A percentile compares a stretch with the other conserved stretches of the same genome.
Conservation (phyloP, 2,329 filamentous ascomycete species). For the Arthroderma sp. region DNA sequence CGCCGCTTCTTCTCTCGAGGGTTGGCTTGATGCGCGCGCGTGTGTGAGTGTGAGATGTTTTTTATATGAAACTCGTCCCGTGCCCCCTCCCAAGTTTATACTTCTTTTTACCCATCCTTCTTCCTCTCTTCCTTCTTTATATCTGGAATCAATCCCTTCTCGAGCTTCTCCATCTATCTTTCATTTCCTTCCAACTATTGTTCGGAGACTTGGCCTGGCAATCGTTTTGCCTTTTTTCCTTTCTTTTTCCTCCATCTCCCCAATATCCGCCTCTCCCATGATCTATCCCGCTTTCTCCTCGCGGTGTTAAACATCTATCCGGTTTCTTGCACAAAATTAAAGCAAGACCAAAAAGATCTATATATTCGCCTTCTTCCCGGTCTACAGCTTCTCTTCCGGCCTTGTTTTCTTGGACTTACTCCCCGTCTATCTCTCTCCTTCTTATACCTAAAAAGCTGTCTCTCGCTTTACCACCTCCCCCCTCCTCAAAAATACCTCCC, state of each 20-base stretch:
- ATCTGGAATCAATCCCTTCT: neutral
- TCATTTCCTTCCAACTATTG: neutral
- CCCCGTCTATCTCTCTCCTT: no score
- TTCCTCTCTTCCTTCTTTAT: neutral
- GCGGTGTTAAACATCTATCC: no score
- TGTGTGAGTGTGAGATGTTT: neutral
- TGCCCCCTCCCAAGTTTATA: neutral
- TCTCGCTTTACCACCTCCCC: conserved; percentile 1
- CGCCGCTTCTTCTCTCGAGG: no score
- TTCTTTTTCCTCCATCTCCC: neutral
- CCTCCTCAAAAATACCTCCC: neutral
- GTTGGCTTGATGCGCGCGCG: no score
- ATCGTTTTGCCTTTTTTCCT: neutral
- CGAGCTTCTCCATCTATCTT: neutral
- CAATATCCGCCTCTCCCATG: conserved; percentile 1
- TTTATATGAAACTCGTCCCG: conserved; percentile 3
- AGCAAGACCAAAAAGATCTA: no score
- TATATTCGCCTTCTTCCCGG: conserved; percentile 3
- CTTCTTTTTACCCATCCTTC: neutral
- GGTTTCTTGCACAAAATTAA: no score
- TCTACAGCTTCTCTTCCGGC: no score
- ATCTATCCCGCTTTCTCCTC: neutral
- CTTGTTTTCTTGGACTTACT: no score
- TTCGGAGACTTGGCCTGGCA: neutral
- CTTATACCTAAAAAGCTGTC: neutral